Evolutionary conservation across 108 stramenopile species (phyloP), one percentile per base, ranked within the genome.

Genomic region (Nitzschia inconspicua): DNA sequence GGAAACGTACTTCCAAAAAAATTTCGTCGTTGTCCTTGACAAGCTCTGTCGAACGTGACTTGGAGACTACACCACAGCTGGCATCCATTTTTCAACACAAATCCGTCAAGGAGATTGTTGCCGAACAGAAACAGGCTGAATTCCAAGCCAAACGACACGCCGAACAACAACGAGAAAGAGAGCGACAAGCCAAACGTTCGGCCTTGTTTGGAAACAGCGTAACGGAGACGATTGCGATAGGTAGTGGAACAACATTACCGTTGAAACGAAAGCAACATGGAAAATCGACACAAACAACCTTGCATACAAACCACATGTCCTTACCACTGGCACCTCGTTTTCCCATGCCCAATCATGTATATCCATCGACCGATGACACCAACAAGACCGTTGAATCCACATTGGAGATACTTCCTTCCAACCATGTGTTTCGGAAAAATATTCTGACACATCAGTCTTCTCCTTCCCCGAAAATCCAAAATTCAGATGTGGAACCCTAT

Each of bases 91-190:
- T 65, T 50, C 51, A 14, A 35, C 30, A 22, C 44, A 42, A 58
- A 34, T 23, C 41, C 9, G 8, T 9, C 1, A 22, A 52, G 24
- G 23, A 73, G 18, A 3, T 74, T 22, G 4, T 70, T 3, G 79
- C 70, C 9, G 85, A 86, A 48, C 79, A 83, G 37, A 69, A 66
- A 1, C 76, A 73, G 11, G 85, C 79, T 19, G 65, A 78, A 40
- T 80, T 86, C 25, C 66, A 68, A 41, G 79, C 77, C 10, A 62
- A 66, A 28, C 77, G 73, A 19, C 66, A 67, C 8, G 8, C 41
- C 27, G 65, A 75, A 42, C 65, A 53, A n/a, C 61, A 72, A 16
- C 36, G 70, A 35, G 85, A 83, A 62, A 46, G 52, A 43, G 76
- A 80, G 47, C 47, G 79, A 37, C 30, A 59, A 77, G 19, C 23